Evolutionary conservation across 2,329 filamentous ascomycete genomes (phyloP), one percentile per base, ranked within the genome.

Genomic region (Calcarisporium arbuscula): DNA sequence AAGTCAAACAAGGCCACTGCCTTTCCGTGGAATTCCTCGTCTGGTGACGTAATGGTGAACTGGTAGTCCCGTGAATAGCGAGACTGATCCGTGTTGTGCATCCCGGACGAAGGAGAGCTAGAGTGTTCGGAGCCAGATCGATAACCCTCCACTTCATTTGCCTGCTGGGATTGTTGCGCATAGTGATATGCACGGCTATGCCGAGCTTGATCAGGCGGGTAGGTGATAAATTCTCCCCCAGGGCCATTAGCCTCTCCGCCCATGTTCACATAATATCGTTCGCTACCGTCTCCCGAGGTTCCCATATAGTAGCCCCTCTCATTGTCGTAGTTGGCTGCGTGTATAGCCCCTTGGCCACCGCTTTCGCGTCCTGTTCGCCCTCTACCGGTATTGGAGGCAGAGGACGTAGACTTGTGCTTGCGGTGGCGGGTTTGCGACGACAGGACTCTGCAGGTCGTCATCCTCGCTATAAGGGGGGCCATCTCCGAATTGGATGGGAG

Each of bases 21-120:
- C 56, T 94, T 95, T 31, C 92, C 92, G 53, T 95, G 89, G 77
- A 95, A 95, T 58, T 96, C 88, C 62, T 96, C 90, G 57, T 96
- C 92, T 5, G 89, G 88, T 11, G 86, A 94, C 12, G 86, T 90
- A 48, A 95, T 94, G 14, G 87, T 94, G 57, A 95, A 95, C 50
- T 94, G 85, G 57, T 94, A 95, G 59, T 95, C 86, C 46, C 85
- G 79, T 29, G 87, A 94, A 60, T 89, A 94, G 50, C 88, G 77
- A 36, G 81, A 85, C 54, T 86, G 74, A 52, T 88, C 81, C 47
- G 77, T 74, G 39, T 73, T 67, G 37, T 62, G 67, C 41, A 67
- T 70, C 19, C 68, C 69, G 8, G 77, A 82, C 12, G 76, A 79
- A 28, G 68, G 64, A 19, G 65, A 58, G 56, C 74, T 78, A 12